Evolutionary conservation across 208 protist species (phyloP).

Genomic region (Trichomonas vaginalis): DNA sequence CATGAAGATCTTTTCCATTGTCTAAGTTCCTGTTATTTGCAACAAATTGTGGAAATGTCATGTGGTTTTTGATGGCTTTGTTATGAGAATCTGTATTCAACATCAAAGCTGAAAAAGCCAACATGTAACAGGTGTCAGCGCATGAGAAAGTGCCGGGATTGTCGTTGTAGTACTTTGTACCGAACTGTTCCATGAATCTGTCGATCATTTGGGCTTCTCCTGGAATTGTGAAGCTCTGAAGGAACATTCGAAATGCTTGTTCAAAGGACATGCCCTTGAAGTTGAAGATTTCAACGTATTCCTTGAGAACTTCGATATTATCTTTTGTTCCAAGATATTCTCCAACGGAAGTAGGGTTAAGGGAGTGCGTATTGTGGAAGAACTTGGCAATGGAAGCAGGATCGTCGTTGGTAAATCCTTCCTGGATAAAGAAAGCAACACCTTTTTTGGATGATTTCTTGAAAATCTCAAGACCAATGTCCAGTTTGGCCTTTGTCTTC

Average conservation of each 20-base stretch:
- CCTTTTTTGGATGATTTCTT: conserved; percentile 5
- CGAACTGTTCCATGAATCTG: conserved; percentile 42
- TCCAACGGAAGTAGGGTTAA: neutral
- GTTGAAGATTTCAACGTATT: neutral
- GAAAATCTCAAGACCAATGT: neutral
- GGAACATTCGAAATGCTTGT: conserved; percentile 11
- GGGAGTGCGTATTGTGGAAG: neutral
- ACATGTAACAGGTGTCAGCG: conserved; percentile 35
- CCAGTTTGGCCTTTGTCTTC: neutral
- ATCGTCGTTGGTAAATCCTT: neutral
- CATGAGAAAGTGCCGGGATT: conserved; percentile 27
- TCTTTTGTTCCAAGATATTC: neutral
- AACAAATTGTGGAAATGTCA: conserved; percentile 37
- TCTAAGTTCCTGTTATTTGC: conserved; percentile 34
- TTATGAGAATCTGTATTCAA: conserved; percentile 42
- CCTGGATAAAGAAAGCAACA: neutral
- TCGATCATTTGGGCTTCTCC: conserved; percentile 48
- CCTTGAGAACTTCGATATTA: neutral
- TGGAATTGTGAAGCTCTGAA: conserved; percentile 33
- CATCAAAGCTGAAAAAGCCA: conserved; percentile 44
- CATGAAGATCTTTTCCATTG: conserved; percentile 23
- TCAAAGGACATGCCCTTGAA: neutral
- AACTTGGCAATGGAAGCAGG: neutral
- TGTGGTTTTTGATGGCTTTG: conserved; percentile 31
- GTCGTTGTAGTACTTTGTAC: conserved; percentile 26